These are phyloP conservation scores for Helichrysum umbraculigerum DNA, from an alignment of 129 eudicot genomes.

Conservation along the genomic window DNA sequence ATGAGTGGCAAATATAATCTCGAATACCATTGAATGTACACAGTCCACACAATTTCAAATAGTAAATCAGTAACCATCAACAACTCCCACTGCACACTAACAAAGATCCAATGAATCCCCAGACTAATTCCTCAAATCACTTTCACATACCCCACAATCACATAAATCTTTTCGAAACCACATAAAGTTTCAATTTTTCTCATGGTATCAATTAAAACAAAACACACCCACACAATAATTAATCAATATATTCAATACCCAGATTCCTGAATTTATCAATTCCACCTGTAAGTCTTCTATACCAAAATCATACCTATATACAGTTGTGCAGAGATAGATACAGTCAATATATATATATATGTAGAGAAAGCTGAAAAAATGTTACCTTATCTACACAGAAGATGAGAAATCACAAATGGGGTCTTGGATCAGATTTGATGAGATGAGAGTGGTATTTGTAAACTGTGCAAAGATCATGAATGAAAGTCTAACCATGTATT, in stretches of 20 bases:
- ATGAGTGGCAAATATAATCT: slow-evolving; percentile 21
- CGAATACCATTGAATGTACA: slow-evolving; percentile 14
- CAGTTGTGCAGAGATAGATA: neutral
- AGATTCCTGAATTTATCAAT: neutral
- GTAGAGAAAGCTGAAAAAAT: neutral
- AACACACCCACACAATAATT: slow-evolving; percentile 36
- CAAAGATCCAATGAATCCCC: slow-evolving; percentile 18
- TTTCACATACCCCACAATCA: slow-evolving; percentile 43
- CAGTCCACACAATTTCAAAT: slow-evolving; percentile 29
- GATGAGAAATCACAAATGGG: neutral
- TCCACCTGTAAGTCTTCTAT: neutral
- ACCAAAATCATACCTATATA: neutral
- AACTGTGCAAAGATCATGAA: slow-evolving; percentile 14
- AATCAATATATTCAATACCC: slow-evolving; percentile 21
- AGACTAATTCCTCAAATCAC: slow-evolving; percentile 19
- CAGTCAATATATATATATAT: neutral
- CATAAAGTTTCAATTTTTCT: slow-evolving; percentile 11
- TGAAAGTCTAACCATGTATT: slow-evolving; percentile 11
- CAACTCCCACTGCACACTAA: slow-evolving; percentile 9
- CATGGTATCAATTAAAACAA: slow-evolving; percentile 16
- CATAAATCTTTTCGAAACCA: slow-evolving; percentile 27
- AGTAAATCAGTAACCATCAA: slow-evolving; percentile 20
- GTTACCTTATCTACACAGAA: slow-evolving; percentile 27
- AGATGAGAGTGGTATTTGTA: slow-evolving; percentile 11
- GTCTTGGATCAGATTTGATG: slow-evolving; percentile 16